Base-by-base conservation (phyloP, 495 filamentous ascomycete species). In the Astrothelium subdiscretum region DNA sequence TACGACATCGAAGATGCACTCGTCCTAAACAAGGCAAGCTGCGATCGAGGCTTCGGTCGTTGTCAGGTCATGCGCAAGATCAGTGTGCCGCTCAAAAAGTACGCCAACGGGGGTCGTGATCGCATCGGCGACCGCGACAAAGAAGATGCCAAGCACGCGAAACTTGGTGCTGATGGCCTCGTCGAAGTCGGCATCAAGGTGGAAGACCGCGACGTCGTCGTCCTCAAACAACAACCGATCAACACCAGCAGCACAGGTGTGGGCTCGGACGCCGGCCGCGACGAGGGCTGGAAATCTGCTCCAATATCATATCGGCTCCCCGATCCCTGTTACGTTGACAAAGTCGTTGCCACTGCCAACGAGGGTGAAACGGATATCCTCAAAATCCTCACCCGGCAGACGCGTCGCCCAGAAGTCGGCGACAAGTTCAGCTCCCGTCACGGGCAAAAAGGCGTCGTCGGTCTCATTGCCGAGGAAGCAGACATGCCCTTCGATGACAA, bases 1-100 rank as follows among this genome's bases (percentile, higher is more conserved):
- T 99, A 99, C 74, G 95, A 99, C 84, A 97, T 97, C 69, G 94
- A 99, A 79, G 94, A 99, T 79, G 95, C 94, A 15, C 80, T 99
- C 4, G 92, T 99, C 1, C 70, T 99, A 62, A 99, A 97, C 79
- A 96, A 96, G 77, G 90, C 90, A 31, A 96, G 90, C 1, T 85
- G 87, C 43, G 94, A 99, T 70, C 83, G 94, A 65, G 95, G 94
- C 6, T 97, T 97, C 66, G 95, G 94, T 32, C 85, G 94, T 18
- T 96, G 92, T 71, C 95, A 97, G 68, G 95, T 99, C 8, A 94
- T 96, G 80, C 85, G 87, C 59, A 77, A 77, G 63, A 61, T 63
- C 57, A 63, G 62, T 48, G 63, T 62, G 31, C 59, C 63, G n/a
- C 68, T 76, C 11, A 74, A 72, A 58, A 95, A 91, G 69, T 91